A percentile compares a stretch with the other conserved stretches of the same genome.
Evolutionary conservation across 768 basidiomycete genomes (phyloP).

Genomic region (Boletus pseudo-olivaceus): DNA sequence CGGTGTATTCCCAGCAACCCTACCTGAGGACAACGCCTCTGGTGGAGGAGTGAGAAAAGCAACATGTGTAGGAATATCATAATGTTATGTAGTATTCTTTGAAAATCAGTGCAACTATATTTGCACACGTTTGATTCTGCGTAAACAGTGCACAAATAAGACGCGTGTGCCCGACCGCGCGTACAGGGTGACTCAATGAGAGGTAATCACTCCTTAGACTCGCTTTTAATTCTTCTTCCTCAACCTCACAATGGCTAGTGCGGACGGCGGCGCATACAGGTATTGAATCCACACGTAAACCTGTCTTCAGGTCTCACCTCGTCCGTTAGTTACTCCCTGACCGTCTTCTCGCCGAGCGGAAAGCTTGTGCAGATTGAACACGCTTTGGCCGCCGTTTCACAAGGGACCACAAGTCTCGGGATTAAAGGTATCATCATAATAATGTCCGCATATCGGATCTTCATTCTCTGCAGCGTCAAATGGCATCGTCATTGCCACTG

Average conservation of each 20-base stretch:
- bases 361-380: conserved; percentile 99
- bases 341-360: conserved; percentile 98
- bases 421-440: conserved; percentile 76
- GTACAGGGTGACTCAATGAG: conserved; percentile 13
- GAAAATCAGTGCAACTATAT: not conserved
- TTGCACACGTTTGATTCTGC: conserved; percentile 18
- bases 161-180: conserved; percentile 31
- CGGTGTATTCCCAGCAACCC: conserved; percentile 43
- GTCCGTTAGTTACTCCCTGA: conserved; percentile 84
- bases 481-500: conserved; percentile 98
- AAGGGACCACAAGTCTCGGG: conserved; percentile 94
- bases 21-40: conserved; percentile 84
- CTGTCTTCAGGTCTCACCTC: conserved; percentile 18
- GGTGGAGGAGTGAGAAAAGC: conserved; percentile 21
- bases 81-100: not conserved
- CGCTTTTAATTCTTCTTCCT: conserved; percentile 18
- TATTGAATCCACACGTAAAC: conserved; percentile 24
- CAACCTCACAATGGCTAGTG: conserved; percentile 61
- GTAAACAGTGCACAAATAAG: conserved; percentile 25
- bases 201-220: conserved; percentile 17
- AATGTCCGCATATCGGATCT: conserved; percentile 22
- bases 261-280: conserved; percentile 83
- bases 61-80: not conserved
- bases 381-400: conserved; percentile 92
- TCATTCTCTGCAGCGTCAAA: conserved; percentile 73